Percentiles rank a stretch among this genome's conserved stretches.
phyloP scores from a whole-genome alignment of 805 yeast genomes.

The Kurtzmaniella cleridarum region DNA sequence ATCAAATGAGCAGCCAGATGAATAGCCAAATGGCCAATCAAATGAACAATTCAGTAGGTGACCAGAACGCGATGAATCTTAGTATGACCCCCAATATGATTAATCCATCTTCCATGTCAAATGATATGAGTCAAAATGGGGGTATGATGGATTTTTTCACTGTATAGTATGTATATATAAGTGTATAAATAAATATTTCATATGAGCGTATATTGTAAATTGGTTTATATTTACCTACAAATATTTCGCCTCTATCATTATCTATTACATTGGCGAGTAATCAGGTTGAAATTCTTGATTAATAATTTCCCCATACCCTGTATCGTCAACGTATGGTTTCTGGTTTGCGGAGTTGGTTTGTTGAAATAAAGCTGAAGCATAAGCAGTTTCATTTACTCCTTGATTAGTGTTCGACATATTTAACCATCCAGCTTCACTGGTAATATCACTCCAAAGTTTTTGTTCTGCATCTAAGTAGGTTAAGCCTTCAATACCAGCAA shows the following conservation, averaged over 20 bases:
- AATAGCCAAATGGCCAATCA: too few species aligned
- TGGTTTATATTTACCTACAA: too few species aligned
- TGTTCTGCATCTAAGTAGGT: conserved; percentile 39
- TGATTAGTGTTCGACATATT: conserved; percentile 19
- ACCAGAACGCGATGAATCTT: too few species aligned
- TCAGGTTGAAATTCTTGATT: conserved; percentile 31
- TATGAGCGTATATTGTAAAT: too few species aligned
- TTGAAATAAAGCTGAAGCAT: too few species aligned
- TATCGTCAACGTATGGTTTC: conserved; percentile 5
- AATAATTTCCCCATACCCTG: conserved; percentile 33
- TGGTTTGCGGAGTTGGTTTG: neutral
- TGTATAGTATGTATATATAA: conserved; percentile 5
- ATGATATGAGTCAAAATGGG: neutral
- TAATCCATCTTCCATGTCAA: too few species aligned
- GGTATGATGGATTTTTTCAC: conserved; percentile 26
- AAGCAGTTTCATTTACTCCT: neutral
- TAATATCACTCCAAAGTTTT: conserved; percentile 70
- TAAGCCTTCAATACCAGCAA: conserved; percentile 39
- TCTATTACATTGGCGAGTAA: conserved; percentile 6
- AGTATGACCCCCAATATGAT: too few species aligned
- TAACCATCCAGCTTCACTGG: conserved; percentile 75
- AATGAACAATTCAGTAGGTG: too few species aligned
- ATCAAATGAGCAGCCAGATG: conserved; percentile 1
- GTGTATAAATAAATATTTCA: conserved; percentile 1
- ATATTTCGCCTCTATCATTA: conserved; percentile 2